Evolutionary conservation across 108 stramenopile species (phyloP).

Genomic region (Cyclotella sp.): DNA sequence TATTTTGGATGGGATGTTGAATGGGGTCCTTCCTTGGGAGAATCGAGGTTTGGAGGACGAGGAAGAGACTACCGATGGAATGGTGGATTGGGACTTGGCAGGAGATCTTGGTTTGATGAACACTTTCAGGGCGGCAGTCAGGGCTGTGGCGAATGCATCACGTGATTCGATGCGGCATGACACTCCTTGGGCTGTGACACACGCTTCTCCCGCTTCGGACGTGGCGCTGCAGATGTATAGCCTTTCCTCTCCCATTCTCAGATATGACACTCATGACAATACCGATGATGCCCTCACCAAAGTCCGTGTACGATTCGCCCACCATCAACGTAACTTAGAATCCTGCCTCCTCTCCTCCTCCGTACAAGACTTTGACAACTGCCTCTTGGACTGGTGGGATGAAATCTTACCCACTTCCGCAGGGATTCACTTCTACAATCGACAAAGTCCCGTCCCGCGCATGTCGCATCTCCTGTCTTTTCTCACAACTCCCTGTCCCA

Average conservation of each 20-base stretch:
- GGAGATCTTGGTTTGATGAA: constrained; percentile 3
- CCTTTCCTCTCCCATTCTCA: constrained; percentile 26
- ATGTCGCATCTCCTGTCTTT: constrained; percentile 65
- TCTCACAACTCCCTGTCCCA: constrained; percentile 79
- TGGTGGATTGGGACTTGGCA: constrained; percentile 5
- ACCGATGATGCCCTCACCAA: constrained; percentile 4
- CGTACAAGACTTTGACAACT: constrained; percentile 1
- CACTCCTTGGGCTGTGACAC: background rate
- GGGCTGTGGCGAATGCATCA: background rate
- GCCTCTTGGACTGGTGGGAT: constrained; percentile 87
- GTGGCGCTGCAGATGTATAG: constrained; percentile 67
- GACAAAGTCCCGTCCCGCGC: constrained; percentile 77
- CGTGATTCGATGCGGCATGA: constrained; percentile 2
- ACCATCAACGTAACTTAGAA: background rate
- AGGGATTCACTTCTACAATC: constrained; percentile 74
- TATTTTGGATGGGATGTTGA: background rate
- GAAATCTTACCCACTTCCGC: constrained; percentile 70
- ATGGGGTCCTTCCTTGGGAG: background rate
- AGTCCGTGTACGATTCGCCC: constrained; percentile 3
- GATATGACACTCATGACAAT: background rate
- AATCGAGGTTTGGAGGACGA: background rate
- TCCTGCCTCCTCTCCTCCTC: background rate
- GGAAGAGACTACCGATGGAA: background rate
- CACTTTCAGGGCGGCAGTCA: background rate
- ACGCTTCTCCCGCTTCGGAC: constrained; percentile 44